Evolutionary conservation across 2,329 filamentous ascomycete genomes (phyloP), one percentile per base, ranked within the genome.

Genomic region (Mariannaea sp.): DNA sequence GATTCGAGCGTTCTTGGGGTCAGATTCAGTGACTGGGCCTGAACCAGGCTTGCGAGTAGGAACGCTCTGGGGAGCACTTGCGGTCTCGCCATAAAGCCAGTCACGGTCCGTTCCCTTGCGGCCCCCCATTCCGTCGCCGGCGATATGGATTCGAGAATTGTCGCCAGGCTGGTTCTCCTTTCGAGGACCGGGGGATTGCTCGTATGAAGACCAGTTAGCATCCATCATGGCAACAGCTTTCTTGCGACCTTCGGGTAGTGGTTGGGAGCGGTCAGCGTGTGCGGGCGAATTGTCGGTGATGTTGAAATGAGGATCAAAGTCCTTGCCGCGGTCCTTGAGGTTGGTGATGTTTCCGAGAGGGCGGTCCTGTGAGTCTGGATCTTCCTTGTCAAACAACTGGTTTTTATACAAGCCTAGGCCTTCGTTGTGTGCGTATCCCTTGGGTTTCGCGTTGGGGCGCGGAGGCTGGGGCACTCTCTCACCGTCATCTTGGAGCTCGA

Each of bases 401-500:
- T 93, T 89, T 66, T 90, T 81, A 76, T 96, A 96, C 38, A 96
- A 78, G 22, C 71, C 68, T 36, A 87, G 76, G 6, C 87, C 87
- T 51, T 83, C 84, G 71, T 90, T 91, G 52, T 85, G 80, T 30
- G 73, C 79, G n/a, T 78, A 72, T 38, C 82, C 83, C 50, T 77
- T 80, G 46, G 78, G 79, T 43, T 68, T 67, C 36, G 77, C 76
- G 42, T 71, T 73, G 44, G 73, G 67, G 41, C 71, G 66, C 45
- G 78, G 77, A 36, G 76, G 73, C 49, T 80, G 77, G 7, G 76
- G 79, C 13, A 78, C 74, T 43, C 83, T 82, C 27, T 81, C 81
- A 42, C 83, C 85, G 50, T 92, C 86, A 68, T 97, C 92, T 48
- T 83, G 78, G 65, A 97, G 82, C 56, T 94, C 86, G 68, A 96